phyloP scores from a whole-genome alignment of 345 rosid genomes.

The Ceriops tagal region DNA sequence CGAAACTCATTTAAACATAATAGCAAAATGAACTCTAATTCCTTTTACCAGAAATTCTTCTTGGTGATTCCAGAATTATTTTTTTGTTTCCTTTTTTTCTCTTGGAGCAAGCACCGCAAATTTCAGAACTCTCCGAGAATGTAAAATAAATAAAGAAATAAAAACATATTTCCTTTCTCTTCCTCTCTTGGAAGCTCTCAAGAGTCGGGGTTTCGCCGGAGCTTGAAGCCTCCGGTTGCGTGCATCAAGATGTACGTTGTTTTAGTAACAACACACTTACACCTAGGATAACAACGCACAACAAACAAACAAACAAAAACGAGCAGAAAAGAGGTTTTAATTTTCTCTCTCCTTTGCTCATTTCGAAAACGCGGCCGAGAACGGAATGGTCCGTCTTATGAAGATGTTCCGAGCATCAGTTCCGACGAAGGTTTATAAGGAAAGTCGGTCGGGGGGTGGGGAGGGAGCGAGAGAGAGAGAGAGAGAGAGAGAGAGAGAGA shows the following conservation, averaged over 20 bases:
- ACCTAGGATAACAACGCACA: background rate
- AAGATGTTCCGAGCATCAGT: background rate
- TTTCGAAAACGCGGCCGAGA: background rate
- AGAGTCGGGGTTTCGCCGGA: conserved; percentile 9
- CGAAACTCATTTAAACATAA: background rate
- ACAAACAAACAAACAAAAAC: background rate
- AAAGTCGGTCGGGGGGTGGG: too few species aligned
- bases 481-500: background rate
- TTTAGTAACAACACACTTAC: background rate
- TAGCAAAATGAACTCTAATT: background rate
- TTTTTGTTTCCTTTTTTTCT: too few species aligned
- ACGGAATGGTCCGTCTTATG: background rate
- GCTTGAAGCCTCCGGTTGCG: conserved; percentile 18
- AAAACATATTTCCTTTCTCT: background rate
- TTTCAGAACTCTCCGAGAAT: too few species aligned
- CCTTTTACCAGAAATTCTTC: background rate
- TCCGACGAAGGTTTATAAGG: background rate
- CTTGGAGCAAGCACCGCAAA: too few species aligned
- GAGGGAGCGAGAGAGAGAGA: background rate
- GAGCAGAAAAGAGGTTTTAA: background rate
- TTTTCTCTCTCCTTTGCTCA: background rate
- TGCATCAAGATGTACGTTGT: conserved; percentile 4
- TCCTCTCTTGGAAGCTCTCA: background rate
- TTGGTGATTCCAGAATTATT: background rate
- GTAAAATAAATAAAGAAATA: background rate